Conservation (phyloP, 2,329 filamentous ascomycete species). For the Tympanopsis confertula region DNA sequence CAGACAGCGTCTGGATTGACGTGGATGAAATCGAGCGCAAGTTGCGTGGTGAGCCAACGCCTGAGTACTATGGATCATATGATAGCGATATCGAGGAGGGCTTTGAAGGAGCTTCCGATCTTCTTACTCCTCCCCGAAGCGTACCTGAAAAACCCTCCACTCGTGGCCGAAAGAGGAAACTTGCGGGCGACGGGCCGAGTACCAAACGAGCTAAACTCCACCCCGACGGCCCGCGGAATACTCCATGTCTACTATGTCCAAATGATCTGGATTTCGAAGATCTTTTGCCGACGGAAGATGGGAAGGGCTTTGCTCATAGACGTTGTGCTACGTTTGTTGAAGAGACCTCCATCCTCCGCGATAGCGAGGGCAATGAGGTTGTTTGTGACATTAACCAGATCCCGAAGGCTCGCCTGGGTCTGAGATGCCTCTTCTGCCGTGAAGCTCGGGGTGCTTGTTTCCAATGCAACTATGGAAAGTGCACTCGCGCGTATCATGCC, state of each 20-base stretch:
- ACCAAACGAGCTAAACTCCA: slow-evolving; percentile 71
- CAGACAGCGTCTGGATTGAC: slow-evolving; percentile 97
- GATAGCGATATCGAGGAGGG: slow-evolving; percentile 50
- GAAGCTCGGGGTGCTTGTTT: slow-evolving; percentile 93
- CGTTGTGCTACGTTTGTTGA: slow-evolving; percentile 84
- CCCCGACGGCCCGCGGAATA: slow-evolving; percentile 57
- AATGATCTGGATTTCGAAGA: slow-evolving; percentile 76
- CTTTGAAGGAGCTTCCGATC: slow-evolving; percentile 45
- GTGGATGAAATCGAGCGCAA: slow-evolving; percentile 93
- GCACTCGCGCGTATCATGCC: slow-evolving; percentile 82
- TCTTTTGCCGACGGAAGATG: slow-evolving; percentile 78
- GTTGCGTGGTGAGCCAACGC: slow-evolving; percentile 68
- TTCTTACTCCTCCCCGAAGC: slow-evolving; percentile 69
- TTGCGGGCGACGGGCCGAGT: slow-evolving; percentile 28
- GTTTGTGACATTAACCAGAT: slow-evolving; percentile 73
- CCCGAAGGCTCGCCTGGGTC: slow-evolving; percentile 73
- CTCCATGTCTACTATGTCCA: slow-evolving; percentile 83
- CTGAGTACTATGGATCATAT: slow-evolving; percentile 70
- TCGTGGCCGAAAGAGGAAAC: slow-evolving; percentile 58
- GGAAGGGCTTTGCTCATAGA: slow-evolving; percentile 66
- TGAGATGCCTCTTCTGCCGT: slow-evolving; percentile 90
- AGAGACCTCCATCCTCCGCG: slow-evolving; percentile 73
- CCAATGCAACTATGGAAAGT: slow-evolving; percentile 92
- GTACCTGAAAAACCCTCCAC: slow-evolving; percentile 57
- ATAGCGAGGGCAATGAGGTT: slow-evolving; percentile 54